These are phyloP conservation scores for Podaxis sp. DNA, from an alignment of 768 basidiomycete genomes.

Conservation along the genomic window DNA sequence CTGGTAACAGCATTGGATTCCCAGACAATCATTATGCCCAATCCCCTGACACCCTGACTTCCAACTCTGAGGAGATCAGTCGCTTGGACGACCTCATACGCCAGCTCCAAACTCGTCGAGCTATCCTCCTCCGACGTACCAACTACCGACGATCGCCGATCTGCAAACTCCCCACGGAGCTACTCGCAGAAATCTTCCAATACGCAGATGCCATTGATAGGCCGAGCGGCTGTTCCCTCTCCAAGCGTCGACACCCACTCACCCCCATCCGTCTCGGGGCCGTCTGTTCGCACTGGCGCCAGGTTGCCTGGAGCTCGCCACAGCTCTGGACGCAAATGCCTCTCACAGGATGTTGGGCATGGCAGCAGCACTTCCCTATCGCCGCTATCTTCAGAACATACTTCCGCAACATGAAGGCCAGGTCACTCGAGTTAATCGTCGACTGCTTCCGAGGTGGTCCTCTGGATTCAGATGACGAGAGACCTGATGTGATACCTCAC, in stretches of 20 bases:
- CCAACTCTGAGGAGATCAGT: background rate
- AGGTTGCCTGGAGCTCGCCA: constrained; percentile 1
- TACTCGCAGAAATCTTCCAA: background rate
- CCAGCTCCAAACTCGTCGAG: background rate
- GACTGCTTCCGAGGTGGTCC: background rate
- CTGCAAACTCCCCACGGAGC: background rate
- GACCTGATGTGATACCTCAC: background rate
- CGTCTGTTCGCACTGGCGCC: constrained; percentile 2
- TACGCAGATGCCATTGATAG: background rate
- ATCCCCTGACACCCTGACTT: background rate
- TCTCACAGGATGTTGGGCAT: background rate
- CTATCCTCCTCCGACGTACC: background rate
- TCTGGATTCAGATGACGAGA: background rate
- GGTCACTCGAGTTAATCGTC: background rate
- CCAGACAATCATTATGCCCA: background rate
- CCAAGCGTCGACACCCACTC: background rate
- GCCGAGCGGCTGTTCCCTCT: background rate
- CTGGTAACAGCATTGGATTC: background rate
- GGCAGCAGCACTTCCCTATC: background rate
- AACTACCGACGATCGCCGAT: background rate
- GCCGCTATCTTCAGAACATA: background rate
- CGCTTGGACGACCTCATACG: background rate
- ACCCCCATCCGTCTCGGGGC: background rate
- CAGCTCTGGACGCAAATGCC: background rate
- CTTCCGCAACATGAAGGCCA: background rate